Base-by-base conservation (phyloP, 306 rosid species). In the Aeschynomene evenia region DNA sequence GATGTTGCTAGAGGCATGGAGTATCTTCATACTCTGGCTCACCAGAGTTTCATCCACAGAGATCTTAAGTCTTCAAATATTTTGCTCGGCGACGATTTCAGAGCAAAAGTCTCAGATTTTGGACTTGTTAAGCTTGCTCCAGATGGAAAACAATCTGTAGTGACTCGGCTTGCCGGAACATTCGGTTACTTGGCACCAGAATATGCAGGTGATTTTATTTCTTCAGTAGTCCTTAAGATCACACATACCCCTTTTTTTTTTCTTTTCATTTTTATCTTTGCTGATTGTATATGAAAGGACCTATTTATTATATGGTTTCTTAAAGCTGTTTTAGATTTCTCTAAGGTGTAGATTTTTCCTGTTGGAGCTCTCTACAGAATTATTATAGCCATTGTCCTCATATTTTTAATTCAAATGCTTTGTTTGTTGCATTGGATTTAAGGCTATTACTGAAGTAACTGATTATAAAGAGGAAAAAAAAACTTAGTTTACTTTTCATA, bases 61-160 rank as follows among this genome's bases (percentile, higher is more conserved):
- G 96, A 89, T 81, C 96, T 89, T 23, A 89, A 89, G 73, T 75
- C 97, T 9, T 91, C 97, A 15, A 91, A 91, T 54, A 91, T 91
- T 78, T 78, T 91, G 80, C 92, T 91, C 16, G 92, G 88, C 10
- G 92, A 88, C 42, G 92, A 88, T 66, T 91, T 83, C 53, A 85
- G 81, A 73, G 97, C 97, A 39, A 91, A 88, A 77, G 85, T 91
- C 26, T 86, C 97, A 0, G 97, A 91, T 74, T 91, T 91, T 59
- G 97, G 97, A 70, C 73, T 91, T 82, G 97, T 91, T 58, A 91
- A 91, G 71, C 89, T 91, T 71, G 97, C 97, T 33, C 97, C 97
- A 18, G 87, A 85, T 80, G 97, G 97, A 13, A 85, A 85, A 74
- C 77, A 77, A 76, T 91, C 97, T 21, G 86, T 91, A 4, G 90